Conservation (phyloP, 139 green algal genomes). For the Asterochloris sp. region DNA sequence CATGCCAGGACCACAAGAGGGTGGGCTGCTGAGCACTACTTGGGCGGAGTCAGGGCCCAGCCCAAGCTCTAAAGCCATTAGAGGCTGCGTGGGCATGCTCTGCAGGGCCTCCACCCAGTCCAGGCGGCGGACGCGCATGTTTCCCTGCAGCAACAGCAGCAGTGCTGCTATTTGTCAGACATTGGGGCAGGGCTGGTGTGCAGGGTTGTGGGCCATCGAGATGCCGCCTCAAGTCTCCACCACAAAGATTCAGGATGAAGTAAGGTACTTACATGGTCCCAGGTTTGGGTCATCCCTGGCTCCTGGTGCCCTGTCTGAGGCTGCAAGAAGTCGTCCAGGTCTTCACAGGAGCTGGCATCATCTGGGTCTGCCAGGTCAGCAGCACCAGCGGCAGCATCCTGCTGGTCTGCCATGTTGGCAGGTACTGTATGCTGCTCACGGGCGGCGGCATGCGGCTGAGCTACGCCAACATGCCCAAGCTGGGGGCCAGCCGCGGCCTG, state of each 20-base stretch:
- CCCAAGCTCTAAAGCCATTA: neutral
- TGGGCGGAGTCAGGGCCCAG: too few relatives aligned
- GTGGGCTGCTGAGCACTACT: too few relatives aligned
- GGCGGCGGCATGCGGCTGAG: too few relatives aligned
- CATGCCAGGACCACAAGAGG: too few relatives aligned
- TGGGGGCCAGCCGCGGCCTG: neutral
- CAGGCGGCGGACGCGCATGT: constrained; percentile 56
- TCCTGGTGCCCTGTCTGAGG: neutral
- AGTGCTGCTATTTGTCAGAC: too few relatives aligned
- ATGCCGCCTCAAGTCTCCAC: neutral
- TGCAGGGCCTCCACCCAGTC: constrained; percentile 42
- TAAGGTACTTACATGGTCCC: constrained; percentile 28
- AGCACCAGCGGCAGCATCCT: neutral
- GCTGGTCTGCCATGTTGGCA: neutral
- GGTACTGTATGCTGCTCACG: neutral
- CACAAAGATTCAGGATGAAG: too few relatives aligned
- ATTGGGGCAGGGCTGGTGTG: too few relatives aligned
- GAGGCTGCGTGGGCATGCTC: neutral
- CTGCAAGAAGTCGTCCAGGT: constrained; percentile 15
- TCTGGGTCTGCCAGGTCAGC: constrained; percentile 14
- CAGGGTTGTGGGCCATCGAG: neutral
- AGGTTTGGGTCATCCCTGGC: constrained; percentile 10
- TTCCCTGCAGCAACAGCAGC: constrained; percentile 21
- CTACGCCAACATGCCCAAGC: too few relatives aligned
- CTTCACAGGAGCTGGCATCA: constrained; percentile 34